Percentiles rank a stretch among this genome's conserved stretches.
Conservation (phyloP, 73 alveolate genomes). For the Stentor coeruleus region DNA sequence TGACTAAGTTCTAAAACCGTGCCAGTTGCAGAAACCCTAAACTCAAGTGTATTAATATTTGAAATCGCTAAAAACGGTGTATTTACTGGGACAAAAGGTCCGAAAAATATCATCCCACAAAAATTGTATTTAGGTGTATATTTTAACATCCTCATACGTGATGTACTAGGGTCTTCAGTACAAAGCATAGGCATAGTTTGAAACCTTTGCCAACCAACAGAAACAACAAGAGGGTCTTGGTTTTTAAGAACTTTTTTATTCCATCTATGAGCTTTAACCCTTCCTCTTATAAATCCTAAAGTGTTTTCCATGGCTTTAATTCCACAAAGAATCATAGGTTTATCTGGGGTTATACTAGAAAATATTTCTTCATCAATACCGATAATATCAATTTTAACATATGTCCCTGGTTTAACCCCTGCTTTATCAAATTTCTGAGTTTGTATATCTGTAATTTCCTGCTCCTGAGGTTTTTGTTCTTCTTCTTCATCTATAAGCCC, state of each 20-base stretch:
- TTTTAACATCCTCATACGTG: conserved; percentile 87
- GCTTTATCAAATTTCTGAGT: background rate
- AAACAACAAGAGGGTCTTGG: conserved; percentile 94
- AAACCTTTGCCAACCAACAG: conserved; percentile 99
- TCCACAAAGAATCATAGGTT: conserved; percentile 76
- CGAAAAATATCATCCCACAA: conserved; percentile 92
- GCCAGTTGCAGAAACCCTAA: conserved; percentile 63
- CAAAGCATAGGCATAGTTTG: conserved; percentile 91
- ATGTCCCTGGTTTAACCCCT: background rate
- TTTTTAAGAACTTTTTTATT: conserved; percentile 95
- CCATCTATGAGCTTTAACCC: conserved; percentile 96
- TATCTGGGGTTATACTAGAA: conserved; percentile 58
- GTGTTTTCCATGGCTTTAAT: conserved; percentile 61
- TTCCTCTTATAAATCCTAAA: conserved; percentile 81
- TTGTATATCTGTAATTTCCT: background rate
- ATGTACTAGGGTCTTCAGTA: conserved; percentile 76
- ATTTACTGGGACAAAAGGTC: conserved; percentile 82
- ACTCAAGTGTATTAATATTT: conserved; percentile 49
- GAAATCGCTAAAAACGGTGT: conserved; percentile 75
- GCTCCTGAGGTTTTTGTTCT: conserved; percentile 37
- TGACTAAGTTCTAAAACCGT: conserved; percentile 84
- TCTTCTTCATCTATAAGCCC: conserved; percentile 32
- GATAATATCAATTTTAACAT: conserved; percentile 80
- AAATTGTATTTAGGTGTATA: conserved; percentile 98
- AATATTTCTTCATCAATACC: conserved; percentile 64